Evolutionary conservation across 305 asterid species (phyloP).

Genomic region (Solanum aculeatissimum): DNA sequence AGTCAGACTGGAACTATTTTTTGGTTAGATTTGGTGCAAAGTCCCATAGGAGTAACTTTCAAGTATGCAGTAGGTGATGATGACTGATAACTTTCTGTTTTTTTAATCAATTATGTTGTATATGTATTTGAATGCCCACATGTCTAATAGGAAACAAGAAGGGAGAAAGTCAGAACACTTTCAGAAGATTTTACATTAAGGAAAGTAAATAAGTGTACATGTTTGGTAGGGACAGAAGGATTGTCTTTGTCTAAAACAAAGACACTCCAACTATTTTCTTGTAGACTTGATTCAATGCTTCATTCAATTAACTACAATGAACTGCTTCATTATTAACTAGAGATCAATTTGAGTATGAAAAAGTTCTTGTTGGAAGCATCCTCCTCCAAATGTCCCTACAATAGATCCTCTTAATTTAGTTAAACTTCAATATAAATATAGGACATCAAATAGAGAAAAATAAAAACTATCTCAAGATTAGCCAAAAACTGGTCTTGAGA

Average conservation of each 20-base stretch:
- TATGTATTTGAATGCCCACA: neutral
- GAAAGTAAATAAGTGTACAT: neutral
- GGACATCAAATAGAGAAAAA: too few species aligned
- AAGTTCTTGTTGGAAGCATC: too few species aligned
- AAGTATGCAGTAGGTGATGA: neutral
- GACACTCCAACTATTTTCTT: neutral
- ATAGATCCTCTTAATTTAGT: too few species aligned
- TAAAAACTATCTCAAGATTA: neutral
- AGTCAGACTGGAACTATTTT: neutral
- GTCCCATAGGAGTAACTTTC: neutral
- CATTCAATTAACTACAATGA: neutral
- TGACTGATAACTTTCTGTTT: neutral
- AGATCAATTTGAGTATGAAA: too few species aligned
- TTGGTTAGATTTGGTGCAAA: neutral
- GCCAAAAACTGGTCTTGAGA: neutral
- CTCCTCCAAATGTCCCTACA: accelerated
- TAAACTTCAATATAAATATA: too few species aligned
- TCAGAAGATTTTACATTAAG: neutral
- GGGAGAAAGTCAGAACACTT: neutral
- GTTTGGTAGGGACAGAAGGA: neutral
- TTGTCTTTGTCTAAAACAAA: neutral
- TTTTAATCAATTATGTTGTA: neutral
- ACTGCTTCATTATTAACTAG: too few species aligned
- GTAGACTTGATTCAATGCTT: neutral
- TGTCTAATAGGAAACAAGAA: neutral